A percentile compares a stretch with the other conserved stretches of the same genome.
These are phyloP conservation scores for Penicillium turbatum DNA, from an alignment of 495 filamentous ascomycete genomes.

Conservation along the genomic window DNA sequence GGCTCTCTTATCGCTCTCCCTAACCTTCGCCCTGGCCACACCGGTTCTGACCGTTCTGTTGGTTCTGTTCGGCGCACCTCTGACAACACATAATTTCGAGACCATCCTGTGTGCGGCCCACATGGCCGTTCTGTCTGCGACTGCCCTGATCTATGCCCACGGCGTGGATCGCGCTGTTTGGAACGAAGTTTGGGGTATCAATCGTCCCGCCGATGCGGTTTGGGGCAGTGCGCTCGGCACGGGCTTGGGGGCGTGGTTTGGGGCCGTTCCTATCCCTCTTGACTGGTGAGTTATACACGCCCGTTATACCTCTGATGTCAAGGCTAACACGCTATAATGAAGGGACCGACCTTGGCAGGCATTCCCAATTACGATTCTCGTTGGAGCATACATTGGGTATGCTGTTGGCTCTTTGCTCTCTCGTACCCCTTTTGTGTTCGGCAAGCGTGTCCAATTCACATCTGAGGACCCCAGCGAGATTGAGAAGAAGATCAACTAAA, in stretches of 20 bases:
- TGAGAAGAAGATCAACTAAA: constrained; percentile 31
- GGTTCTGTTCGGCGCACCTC: constrained; percentile 85
- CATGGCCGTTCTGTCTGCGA: constrained; percentile 67
- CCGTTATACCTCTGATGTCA: constrained; percentile 4
- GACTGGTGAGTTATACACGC: constrained; percentile 65
- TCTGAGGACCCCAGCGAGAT: constrained; percentile 19
- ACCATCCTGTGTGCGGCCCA: constrained; percentile 78
- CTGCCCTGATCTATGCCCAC: constrained; percentile 75
- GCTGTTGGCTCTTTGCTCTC: constrained; percentile 57
- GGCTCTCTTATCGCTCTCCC: constrained; percentile 52
- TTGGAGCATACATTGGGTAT: constrained; percentile 66
- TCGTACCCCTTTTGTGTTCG: constrained; percentile 51
- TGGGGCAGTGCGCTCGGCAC: constrained; percentile 44
- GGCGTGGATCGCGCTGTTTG: constrained; percentile 72
- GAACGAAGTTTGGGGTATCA: constrained; percentile 61
- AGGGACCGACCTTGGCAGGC: constrained; percentile 94
- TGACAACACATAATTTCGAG: constrained; percentile 74
- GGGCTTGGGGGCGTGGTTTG: constrained; percentile 58
- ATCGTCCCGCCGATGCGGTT: constrained; percentile 38
- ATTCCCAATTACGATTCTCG: constrained; percentile 87
- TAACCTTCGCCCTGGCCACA: constrained; percentile 61
- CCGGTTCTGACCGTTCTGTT: constrained; percentile 60
- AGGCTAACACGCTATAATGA: constrained; percentile 10
- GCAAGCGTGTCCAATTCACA: constrained; percentile 59
- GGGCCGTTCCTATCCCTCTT: constrained; percentile 82